phyloP scores from a whole-genome alignment of 495 filamentous ascomycete species.

The Copromyces sp. region DNA sequence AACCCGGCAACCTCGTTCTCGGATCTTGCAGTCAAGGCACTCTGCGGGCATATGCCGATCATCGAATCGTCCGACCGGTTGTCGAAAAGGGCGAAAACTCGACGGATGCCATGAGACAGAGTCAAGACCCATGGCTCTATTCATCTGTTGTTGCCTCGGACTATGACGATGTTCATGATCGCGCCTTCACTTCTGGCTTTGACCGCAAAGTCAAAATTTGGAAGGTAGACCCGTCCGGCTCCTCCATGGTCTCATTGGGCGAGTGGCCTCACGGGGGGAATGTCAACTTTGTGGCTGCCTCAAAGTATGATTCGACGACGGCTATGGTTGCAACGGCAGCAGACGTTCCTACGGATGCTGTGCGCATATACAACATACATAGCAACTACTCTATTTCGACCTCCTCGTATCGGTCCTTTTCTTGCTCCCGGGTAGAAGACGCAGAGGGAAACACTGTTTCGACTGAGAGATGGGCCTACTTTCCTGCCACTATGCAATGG shows the following conservation, averaged over 20 bases:
- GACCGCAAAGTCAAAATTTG: constrained; percentile 75
- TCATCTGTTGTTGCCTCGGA: constrained; percentile 67
- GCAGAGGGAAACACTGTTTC: constrained; percentile 28
- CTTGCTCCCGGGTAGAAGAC: constrained; percentile 38
- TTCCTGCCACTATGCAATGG: constrained; percentile 68
- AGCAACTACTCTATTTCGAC: constrained; percentile 15
- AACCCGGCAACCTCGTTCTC: constrained; percentile 63
- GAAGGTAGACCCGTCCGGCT: constrained; percentile 34
- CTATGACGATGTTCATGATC: constrained; percentile 48
- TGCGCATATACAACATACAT: constrained; percentile 38
- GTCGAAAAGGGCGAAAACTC: constrained; percentile 43
- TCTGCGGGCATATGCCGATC: constrained; percentile 58
- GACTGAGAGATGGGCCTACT: constrained; percentile 46
- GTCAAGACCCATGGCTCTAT: constrained; percentile 60
- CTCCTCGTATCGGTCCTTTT: constrained; percentile 28
- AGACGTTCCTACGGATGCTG: constrained; percentile 35
- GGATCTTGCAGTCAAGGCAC: constrained; percentile 48
- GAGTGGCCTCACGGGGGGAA: constrained; percentile 54
- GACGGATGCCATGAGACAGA: constrained; percentile 45
- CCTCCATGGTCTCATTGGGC: constrained; percentile 30
- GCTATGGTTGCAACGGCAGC: constrained; percentile 42
- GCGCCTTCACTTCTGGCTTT: constrained; percentile 69
- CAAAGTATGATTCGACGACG: constrained; percentile 24
- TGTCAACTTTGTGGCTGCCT: constrained; percentile 62
- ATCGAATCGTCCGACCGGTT: constrained; percentile 49